Base-by-base conservation (phyloP, 2,329 filamentous ascomycete genomes). In the Daldinia sp. region DNA sequence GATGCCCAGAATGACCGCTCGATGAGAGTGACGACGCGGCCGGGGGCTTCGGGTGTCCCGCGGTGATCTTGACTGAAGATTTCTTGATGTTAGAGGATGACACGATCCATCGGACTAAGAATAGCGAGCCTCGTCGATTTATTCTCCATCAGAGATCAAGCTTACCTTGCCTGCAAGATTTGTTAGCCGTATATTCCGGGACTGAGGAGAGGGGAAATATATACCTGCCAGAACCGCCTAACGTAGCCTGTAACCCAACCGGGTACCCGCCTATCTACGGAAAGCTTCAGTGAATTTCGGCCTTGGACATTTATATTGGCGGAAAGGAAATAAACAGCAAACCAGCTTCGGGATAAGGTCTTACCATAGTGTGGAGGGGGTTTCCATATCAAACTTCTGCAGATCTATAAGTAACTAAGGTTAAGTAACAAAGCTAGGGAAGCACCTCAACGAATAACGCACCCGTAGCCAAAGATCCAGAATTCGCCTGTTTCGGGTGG, bases 401-500 rank as follows among this genome's bases (percentile, higher is more conserved):
- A 23, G 8, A 21, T 59, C 34, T 61, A 52, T 53, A 29, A 57
- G 51, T 50, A 51, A 57, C 48, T 50, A 51, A 55, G 35, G 43
- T 55, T 37, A 49, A 61, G 29, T 21, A 43, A 5, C 25, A 29
- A 32, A 30, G 25, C 32, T 29, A 30, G 39, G 39, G 8, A 3
- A 32, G 13, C 15, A 29, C 43, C 52, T 48, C 15, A 39, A 58
- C 29, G 49, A 34, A 50, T 34, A 61, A 80, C 83, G 69, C 82
- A 97, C 94, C 94, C 95, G 75, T 98, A 99, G 65, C 95, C 95
- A 78, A 97, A 98, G 45, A 99, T 83, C 95, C 95, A 99, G 72
- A 98, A 93, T 74, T 96, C 92, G 32, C 85, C 81, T 67, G 76
- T 59, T 6, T 74, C 72, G 55, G 65, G 61, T 19, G 76, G 78